These are phyloP conservation scores for Talaromyces liani DNA, from an alignment of 495 filamentous ascomycete genomes.

Conservation along the genomic window DNA sequence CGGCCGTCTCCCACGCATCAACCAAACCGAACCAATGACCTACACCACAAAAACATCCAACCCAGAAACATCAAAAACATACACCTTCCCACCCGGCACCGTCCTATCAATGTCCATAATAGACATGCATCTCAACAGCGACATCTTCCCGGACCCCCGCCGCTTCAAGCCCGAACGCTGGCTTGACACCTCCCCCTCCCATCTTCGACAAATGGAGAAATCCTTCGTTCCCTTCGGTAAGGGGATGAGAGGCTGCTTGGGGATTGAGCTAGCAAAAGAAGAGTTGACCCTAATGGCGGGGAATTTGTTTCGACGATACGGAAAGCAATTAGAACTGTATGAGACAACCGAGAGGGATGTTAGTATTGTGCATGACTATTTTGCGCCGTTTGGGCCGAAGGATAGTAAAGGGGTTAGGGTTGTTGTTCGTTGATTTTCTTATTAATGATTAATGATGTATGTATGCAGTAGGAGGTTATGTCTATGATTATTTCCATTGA, in stretches of 20 bases:
- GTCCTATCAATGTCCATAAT: conserved; percentile 28
- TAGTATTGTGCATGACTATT: conserved; percentile 9
- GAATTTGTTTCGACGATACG: conserved; percentile 33
- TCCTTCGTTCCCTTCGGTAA: conserved; percentile 22
- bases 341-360: conserved; percentile 11
- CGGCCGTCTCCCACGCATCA: conserved; percentile 9
- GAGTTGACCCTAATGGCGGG: conserved; percentile 39
- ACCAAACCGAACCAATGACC: conserved; percentile 16
- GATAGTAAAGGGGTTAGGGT: conserved; percentile 10
- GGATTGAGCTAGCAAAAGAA: conserved; percentile 35
- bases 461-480: not conserved
- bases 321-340: conserved; percentile 11
- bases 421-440: not conserved
- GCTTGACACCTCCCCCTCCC: conserved; percentile 15
- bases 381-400: conserved; percentile 10
- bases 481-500: not conserved
- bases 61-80: conserved; percentile 11
- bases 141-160: conserved; percentile 25
- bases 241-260: conserved; percentile 27
- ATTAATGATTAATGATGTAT: not conserved
- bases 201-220: conserved; percentile 14
- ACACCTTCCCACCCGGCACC: conserved; percentile 23
- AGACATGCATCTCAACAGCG: conserved; percentile 21
- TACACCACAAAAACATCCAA: not conserved
- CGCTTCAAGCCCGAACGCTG: conserved; percentile 40